phyloP scores from a whole-genome alignment of 192 early-diverging fungal genomes.

The Backusella psychrophila region DNA sequence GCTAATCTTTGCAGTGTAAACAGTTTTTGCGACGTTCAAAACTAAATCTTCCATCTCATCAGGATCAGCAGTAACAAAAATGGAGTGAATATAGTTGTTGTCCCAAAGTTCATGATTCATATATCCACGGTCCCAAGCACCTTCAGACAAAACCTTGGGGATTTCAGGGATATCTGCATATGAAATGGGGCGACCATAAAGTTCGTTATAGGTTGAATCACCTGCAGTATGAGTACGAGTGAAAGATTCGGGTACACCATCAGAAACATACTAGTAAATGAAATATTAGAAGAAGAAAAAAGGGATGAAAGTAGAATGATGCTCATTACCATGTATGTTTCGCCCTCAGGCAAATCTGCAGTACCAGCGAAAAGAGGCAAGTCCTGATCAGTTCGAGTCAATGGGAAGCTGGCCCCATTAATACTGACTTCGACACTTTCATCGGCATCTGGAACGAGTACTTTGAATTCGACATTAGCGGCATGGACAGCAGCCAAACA shows the following conservation, averaged over 20 bases:
- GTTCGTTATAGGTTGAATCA: constrained; percentile 35
- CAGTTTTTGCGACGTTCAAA: constrained; percentile 8
- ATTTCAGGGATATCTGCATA: constrained; percentile 42
- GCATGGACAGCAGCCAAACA: constrained; percentile 23
- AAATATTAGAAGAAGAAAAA: background rate
- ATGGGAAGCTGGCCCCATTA: constrained; percentile 15
- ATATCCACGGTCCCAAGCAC: constrained; percentile 39
- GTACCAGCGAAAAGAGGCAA: background rate
- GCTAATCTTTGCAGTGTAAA: constrained; percentile 29
- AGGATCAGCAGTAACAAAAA: constrained; percentile 37
- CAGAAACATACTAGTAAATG: constrained; percentile 28
- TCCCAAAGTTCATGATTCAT: constrained; percentile 35
- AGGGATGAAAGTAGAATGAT: background rate
- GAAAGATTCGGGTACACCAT: constrained; percentile 31
- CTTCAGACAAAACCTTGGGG: constrained; percentile 31
- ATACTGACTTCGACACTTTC: constrained; percentile 26
- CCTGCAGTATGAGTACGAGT: constrained; percentile 21
- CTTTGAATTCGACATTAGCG: constrained; percentile 33
- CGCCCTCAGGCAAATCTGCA: background rate
- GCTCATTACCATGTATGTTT: background rate
- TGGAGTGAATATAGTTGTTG: constrained; percentile 43
- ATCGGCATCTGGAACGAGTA: constrained; percentile 33
- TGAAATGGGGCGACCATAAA: constrained; percentile 35
- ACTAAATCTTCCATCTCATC: constrained; percentile 26
- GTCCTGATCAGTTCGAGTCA: background rate